Conservation (phyloP, 106 monocot genomes). For the Acorus gramineus region DNA sequence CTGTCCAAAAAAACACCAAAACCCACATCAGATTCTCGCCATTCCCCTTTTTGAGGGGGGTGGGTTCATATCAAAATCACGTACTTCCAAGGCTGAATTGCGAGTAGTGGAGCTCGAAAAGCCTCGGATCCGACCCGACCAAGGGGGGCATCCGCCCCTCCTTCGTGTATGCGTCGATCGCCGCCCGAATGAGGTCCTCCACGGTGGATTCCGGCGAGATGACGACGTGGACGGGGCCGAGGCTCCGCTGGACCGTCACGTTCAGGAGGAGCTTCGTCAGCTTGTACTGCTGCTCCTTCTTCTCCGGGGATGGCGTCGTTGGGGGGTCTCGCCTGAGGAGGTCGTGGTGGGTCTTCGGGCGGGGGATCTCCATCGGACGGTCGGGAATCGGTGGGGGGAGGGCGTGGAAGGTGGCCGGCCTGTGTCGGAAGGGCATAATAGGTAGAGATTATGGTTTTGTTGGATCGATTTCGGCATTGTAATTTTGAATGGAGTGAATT, state of each 20-base stretch:
- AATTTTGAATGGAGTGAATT: too few relatives aligned
- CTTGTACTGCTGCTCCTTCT: not conserved
- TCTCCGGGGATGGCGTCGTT: too few relatives aligned
- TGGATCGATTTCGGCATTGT: too few relatives aligned
- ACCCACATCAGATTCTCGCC: not conserved
- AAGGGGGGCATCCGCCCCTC: slow-evolving; percentile 43
- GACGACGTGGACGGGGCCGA: slow-evolving; percentile 33
- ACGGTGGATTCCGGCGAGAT: slow-evolving; percentile 34
- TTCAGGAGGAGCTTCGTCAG: slow-evolving; percentile 34
- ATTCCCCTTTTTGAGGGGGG: too few relatives aligned
- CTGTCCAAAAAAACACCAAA: slow-evolving; percentile 6
- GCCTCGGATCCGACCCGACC: slow-evolving; percentile 3
- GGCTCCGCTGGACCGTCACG: slow-evolving; percentile 44
- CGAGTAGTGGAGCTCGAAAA: slow-evolving; percentile 45
- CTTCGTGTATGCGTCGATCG: slow-evolving; percentile 27
- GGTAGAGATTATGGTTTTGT: too few relatives aligned
- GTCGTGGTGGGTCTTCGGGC: too few relatives aligned
- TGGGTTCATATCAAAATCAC: not conserved
- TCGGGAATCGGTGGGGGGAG: too few relatives aligned
- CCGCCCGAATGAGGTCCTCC: slow-evolving; percentile 31
- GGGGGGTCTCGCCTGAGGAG: too few relatives aligned
- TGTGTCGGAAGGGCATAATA: too few relatives aligned
- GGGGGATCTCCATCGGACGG: too few relatives aligned
- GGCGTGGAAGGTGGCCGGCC: too few relatives aligned
- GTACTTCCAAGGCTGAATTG: slow-evolving; percentile 43